Conservation (phyloP, 139 green algal species). For the Coelastrella sp. region DNA sequence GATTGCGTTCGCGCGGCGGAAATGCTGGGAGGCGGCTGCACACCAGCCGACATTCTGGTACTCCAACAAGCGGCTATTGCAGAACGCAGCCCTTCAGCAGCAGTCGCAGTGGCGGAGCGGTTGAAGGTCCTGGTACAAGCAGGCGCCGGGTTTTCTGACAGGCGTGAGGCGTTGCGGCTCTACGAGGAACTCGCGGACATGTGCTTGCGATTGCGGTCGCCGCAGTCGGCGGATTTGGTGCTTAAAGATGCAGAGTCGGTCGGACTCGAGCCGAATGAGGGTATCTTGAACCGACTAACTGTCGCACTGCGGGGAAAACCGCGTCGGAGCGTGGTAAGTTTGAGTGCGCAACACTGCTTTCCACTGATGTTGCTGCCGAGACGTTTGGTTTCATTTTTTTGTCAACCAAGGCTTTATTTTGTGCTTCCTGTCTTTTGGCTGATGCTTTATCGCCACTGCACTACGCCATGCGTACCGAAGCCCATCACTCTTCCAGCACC, state of each 20-base stretch:
- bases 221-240: slow-evolving; percentile 8
- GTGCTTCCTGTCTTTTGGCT: too few species aligned
- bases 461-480: too few species aligned
- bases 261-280: slow-evolving; percentile 21
- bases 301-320: slow-evolving; percentile 9
- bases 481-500: too few species aligned
- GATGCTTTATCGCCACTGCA: too few species aligned
- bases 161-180: not conserved
- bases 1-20: slow-evolving; percentile 38
- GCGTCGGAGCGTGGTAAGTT: slow-evolving; percentile 24
- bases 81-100: slow-evolving; percentile 6
- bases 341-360: not conserved
- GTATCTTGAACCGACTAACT: not conserved
- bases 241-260: slow-evolving; percentile 30
- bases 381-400: too few species aligned
- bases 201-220: slow-evolving; percentile 6
- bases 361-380: too few species aligned
- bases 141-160: not conserved
- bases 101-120: not conserved
- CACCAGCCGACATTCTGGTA: not conserved
- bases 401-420: too few species aligned
- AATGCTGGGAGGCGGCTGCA: not conserved
- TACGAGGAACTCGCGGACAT: slow-evolving; percentile 33
- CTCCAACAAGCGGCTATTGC: not conserved
- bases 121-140: slow-evolving; percentile 15